Percentiles rank a stretch among this genome's conserved stretches.
Conservation (phyloP, 2,329 filamentous ascomycete species). For the Huntiella decipiens region DNA sequence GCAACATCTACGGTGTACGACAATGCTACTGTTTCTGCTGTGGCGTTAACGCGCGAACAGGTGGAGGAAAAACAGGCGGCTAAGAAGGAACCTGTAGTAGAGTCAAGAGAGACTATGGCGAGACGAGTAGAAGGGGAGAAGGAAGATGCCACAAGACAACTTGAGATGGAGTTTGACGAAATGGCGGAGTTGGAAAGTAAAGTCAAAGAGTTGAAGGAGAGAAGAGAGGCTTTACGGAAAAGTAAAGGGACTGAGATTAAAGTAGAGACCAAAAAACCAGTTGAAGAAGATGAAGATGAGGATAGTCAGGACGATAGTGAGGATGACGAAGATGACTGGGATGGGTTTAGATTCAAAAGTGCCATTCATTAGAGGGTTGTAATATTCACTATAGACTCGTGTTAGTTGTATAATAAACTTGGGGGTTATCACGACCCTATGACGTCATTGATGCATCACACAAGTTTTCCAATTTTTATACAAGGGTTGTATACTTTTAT, state of each 20-base stretch:
- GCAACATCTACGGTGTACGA: constrained; percentile 20
- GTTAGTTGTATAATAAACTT: too few relatives aligned
- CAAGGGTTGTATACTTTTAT: too few relatives aligned
- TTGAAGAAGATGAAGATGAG: constrained; percentile 29
- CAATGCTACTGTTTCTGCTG: constrained; percentile 45
- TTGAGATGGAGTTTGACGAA: constrained; percentile 64
- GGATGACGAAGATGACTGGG: constrained; percentile 39
- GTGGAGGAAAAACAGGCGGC: constrained; percentile 34
- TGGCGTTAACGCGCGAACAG: constrained; percentile 46
- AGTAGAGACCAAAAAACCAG: constrained; percentile 20
- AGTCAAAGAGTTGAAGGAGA: constrained; percentile 25
- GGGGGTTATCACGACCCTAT: too few relatives aligned
- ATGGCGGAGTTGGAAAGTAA: constrained; percentile 64
- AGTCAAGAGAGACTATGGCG: constrained; percentile 8
- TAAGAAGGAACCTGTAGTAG: constrained; percentile 31
- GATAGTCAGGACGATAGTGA: constrained; percentile 30
- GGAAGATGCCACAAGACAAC: constrained; percentile 53
- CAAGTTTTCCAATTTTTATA: too few relatives aligned
- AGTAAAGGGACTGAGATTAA: constrained; percentile 13
- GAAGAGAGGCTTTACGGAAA: constrained; percentile 12
- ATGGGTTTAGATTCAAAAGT: constrained; percentile 26
- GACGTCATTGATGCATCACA: too few relatives aligned
- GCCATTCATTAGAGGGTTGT: constrained; percentile 1
- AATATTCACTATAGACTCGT: too few relatives aligned
- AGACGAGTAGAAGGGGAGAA: constrained; percentile 42